Conservation (phyloP, 2,329 filamentous ascomycete species). For the Aspergillus awamori region DNA sequence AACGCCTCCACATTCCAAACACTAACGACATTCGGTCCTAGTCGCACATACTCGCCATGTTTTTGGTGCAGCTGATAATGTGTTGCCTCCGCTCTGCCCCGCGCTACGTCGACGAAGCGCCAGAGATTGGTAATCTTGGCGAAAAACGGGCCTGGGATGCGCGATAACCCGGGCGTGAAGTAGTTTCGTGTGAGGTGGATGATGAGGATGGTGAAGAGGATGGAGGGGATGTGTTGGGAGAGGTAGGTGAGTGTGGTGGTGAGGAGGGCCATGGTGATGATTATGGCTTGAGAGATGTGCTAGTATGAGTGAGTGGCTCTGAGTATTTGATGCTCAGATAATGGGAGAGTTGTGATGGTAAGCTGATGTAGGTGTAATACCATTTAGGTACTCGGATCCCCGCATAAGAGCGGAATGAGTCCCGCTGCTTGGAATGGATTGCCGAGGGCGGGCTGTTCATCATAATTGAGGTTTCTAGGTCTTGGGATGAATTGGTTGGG, state of each 20-base stretch:
- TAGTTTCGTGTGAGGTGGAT: neutral
- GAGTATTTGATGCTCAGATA: too few relatives aligned
- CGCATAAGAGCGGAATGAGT: neutral
- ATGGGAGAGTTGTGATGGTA: too few relatives aligned
- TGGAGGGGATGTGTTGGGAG: neutral
- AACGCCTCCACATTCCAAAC: constrained; percentile 23
- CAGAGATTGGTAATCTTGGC: neutral
- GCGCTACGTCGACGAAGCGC: neutral
- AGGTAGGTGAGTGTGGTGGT: neutral
- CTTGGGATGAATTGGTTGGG: neutral
- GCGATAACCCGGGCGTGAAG: neutral
- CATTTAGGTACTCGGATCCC: neutral
- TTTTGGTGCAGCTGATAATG: neutral
- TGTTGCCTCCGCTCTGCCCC: neutral
- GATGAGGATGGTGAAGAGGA: neutral
- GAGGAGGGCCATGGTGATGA: neutral
- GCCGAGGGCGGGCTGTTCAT: too few relatives aligned
- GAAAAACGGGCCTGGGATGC: neutral
- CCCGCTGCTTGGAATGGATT: neutral
- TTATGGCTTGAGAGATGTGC: too few relatives aligned
- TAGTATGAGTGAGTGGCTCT: too few relatives aligned
- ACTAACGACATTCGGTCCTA: constrained; percentile 25
- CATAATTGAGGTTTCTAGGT: too few relatives aligned
- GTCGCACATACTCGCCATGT: neutral
- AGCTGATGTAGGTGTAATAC: neutral